These are phyloP conservation scores for Ustilaginoidea virens DNA, from an alignment of 2,329 filamentous ascomycete genomes.

Conservation along the genomic window DNA sequence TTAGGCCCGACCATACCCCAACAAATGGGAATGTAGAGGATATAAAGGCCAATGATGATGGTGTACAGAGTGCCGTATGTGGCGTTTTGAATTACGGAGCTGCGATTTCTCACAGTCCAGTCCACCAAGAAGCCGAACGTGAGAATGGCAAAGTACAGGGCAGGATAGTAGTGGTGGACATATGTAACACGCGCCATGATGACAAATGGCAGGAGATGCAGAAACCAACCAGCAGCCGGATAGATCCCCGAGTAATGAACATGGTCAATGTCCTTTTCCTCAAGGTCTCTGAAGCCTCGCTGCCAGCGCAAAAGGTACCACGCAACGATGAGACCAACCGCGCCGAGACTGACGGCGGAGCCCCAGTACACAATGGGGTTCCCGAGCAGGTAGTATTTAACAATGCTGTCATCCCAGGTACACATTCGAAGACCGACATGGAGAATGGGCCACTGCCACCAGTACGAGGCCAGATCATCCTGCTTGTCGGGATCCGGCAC, in stretches of 20 bases:
- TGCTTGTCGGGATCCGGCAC: slow-evolving; percentile 98
- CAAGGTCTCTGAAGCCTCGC: slow-evolving; percentile 78
- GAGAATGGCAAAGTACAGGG: slow-evolving; percentile 92
- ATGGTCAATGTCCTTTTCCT: slow-evolving; percentile 67
- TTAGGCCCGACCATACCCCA: slow-evolving; percentile 88
- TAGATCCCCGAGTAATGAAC: slow-evolving; percentile 92
- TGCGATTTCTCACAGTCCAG: slow-evolving; percentile 59
- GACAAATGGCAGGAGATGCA: slow-evolving; percentile 92
- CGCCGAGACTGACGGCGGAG: slow-evolving; percentile 61
- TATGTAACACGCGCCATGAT: slow-evolving; percentile 98
- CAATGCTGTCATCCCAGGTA: slow-evolving; percentile 85
- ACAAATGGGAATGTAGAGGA: slow-evolving; percentile 83
- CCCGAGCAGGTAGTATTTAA: slow-evolving; percentile 97
- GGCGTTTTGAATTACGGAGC: slow-evolving; percentile 45
- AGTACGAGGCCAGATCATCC: slow-evolving; percentile 88
- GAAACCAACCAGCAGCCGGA: slow-evolving; percentile 82
- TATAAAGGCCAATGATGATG: slow-evolving; percentile 64
- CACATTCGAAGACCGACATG: slow-evolving; percentile 97
- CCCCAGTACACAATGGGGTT: slow-evolving; percentile 96
- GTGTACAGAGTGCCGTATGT: slow-evolving; percentile 65
- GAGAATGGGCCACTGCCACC: slow-evolving; percentile 97
- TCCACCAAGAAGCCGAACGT: slow-evolving; percentile 77
- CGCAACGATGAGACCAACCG: slow-evolving; percentile 54
- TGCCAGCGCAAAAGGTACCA: slow-evolving; percentile 96
- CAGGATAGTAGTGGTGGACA: slow-evolving; percentile 98